Percentiles rank a stretch among this genome's conserved stretches.
Conservation (phyloP, 208 protist genomes). For the Leishmania martiniquensis region DNA sequence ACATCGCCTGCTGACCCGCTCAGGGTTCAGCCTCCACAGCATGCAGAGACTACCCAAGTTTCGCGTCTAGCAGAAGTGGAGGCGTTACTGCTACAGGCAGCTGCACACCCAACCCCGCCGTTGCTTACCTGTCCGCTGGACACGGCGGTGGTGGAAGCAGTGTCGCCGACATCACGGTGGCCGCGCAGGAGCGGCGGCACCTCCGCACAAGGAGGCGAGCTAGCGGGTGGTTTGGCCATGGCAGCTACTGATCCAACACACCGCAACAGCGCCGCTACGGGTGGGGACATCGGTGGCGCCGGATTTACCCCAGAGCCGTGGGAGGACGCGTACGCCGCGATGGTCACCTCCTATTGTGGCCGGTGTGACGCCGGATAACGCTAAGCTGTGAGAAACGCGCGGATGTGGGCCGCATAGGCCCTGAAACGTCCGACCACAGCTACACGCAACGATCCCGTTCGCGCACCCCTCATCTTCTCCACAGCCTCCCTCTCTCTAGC, state of each 20-base stretch:
- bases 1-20: background rate
- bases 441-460: too few relatives aligned
- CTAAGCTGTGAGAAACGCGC: background rate
- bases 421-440: too few relatives aligned
- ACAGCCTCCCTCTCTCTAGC: conserved; percentile 1
- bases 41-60: too few relatives aligned
- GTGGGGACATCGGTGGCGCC: background rate
- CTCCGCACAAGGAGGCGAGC: background rate
- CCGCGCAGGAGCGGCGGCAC: background rate
- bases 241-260: background rate
- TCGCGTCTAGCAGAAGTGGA: conserved; percentile 24
- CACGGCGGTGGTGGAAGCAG: background rate
- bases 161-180: background rate
- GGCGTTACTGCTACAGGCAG: conserved; percentile 13
- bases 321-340: conserved; percentile 27
- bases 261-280: background rate
- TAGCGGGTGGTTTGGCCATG: background rate
- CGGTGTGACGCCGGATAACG: background rate
- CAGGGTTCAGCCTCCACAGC: background rate
- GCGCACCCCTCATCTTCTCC: too few relatives aligned
- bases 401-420: background rate
- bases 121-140: background rate
- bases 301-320: conserved; percentile 9
- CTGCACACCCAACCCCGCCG: background rate
- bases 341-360: conserved; percentile 26